phyloP scores from a whole-genome alignment of 441 rosid species.

The Erodium texanum region DNA sequence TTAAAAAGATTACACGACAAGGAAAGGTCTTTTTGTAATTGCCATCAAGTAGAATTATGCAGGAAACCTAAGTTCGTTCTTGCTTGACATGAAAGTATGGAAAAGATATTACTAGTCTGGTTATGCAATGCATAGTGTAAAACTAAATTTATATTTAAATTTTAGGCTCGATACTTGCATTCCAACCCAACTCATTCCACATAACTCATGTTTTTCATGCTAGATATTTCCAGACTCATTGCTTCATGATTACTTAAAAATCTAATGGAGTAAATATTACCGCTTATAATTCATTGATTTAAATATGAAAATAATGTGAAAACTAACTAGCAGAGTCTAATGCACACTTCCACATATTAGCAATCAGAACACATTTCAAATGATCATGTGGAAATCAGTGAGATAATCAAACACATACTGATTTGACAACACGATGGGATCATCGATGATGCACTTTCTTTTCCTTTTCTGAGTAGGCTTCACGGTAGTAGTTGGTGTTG shows the following conservation, averaged over 20 bases:
- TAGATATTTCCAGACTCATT: not conserved
- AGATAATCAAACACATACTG: slow-evolving; percentile 40
- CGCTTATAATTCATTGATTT: not conserved
- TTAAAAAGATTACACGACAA: not conserved
- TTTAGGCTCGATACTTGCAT: not conserved
- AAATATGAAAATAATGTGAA: not conserved
- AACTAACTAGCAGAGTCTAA: not conserved
- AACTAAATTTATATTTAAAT: not conserved
- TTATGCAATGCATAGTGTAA: not conserved
- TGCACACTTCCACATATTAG: not conserved
- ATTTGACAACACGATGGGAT: slow-evolving; percentile 47
- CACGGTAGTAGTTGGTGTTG: slow-evolving; percentile 48
- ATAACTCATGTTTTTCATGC: not conserved
- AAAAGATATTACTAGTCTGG: not conserved
- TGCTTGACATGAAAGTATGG: not conserved
- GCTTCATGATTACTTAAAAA: not conserved
- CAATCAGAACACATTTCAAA: not conserved
- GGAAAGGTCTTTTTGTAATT: not conserved
- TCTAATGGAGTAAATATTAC: not conserved
- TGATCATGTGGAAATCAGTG: not conserved
- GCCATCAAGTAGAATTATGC: not conserved
- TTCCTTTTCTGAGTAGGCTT: slow-evolving; percentile 43
- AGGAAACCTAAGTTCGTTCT: not conserved
- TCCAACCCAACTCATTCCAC: not conserved
- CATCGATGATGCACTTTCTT: slow-evolving; percentile 57